Evolutionary conservation across 225 moss, liverwort and hornwort species (phyloP).

Genomic region (Antitrichia curtipendula): DNA sequence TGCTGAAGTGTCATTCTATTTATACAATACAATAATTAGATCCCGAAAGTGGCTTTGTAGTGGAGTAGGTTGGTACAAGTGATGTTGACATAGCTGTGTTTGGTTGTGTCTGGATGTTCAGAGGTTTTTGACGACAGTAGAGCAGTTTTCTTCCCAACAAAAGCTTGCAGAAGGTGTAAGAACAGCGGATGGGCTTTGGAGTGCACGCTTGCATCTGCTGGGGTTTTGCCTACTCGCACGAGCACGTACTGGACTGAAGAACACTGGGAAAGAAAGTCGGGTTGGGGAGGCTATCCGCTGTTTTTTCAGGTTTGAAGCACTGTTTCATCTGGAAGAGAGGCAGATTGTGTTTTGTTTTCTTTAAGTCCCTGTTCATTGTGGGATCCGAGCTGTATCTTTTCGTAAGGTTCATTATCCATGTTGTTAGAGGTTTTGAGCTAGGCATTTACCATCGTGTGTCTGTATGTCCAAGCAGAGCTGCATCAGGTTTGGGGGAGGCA

Average conservation of each 20-base stretch:
- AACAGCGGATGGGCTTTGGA: slow-evolving; percentile 81
- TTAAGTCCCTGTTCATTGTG: neutral
- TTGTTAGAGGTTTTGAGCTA: neutral
- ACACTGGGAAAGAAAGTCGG: slow-evolving; percentile 38
- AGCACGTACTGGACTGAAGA: slow-evolving; percentile 61
- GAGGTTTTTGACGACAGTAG: slow-evolving; percentile 57
- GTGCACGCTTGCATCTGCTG: slow-evolving; percentile 78
- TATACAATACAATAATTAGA: neutral
- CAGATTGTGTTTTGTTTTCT: neutral
- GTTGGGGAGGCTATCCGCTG: slow-evolving; percentile 76
- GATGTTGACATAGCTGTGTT: neutral
- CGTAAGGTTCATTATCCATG: neutral
- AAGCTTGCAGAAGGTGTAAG: slow-evolving; percentile 59
- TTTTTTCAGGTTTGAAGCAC: slow-evolving; percentile 53
- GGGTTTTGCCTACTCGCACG: slow-evolving; percentile 88
- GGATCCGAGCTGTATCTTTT: neutral
- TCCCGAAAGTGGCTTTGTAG: neutral
- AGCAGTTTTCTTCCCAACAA: slow-evolving; percentile 74
- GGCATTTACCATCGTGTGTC: neutral
- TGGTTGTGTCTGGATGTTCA: slow-evolving; percentile 10
- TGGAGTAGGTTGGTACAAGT: neutral
- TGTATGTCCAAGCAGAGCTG: slow-evolving; percentile 47
- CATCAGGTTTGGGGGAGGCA: slow-evolving; percentile 79
- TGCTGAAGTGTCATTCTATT: neutral
- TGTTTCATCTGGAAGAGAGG: neutral